These are phyloP conservation scores for Toxoplasma gondii DNA, from an alignment of 169 alveolate genomes.

Conservation along the genomic window DNA sequence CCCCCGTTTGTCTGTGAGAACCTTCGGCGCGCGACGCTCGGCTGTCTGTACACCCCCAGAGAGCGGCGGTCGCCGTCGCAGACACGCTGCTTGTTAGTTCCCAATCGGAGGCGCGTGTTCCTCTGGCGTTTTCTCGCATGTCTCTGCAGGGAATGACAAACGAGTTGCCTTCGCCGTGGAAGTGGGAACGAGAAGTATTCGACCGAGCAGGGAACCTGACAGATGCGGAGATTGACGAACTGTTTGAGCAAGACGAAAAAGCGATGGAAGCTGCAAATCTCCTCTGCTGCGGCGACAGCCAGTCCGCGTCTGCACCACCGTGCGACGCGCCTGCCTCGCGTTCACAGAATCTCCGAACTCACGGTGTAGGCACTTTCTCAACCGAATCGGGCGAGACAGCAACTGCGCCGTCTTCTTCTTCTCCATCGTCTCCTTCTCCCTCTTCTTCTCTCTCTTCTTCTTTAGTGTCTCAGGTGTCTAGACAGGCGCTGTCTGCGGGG, in stretches of 20 bases:
- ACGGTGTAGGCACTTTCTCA: not conserved
- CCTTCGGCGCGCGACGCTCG: no score
- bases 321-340: not conserved
- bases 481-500: not conserved
- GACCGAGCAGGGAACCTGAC: conserved; percentile 48
- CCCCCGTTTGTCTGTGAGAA: no score
- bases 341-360: not conserved
- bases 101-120: no score
- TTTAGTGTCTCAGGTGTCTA: no score
- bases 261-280: not conserved
- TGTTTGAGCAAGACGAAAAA: conserved; percentile 44
- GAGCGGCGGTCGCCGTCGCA: no score
- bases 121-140: no score
- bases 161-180: conserved; percentile 68
- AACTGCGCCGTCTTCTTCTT: conserved; percentile 8
- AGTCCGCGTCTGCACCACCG: not conserved
- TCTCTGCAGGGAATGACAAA: conserved; percentile 53
- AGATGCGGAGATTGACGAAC: conserved; percentile 42
- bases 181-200: conserved; percentile 62
- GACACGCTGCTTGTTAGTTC: no score
- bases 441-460: not conserved
- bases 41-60: no score
- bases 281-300: conserved; percentile 38
- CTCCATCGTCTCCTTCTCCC: not conserved
- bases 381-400: not conserved